A percentile compares a stretch with the other conserved stretches of the same genome.
Conservation (phyloP, 495 filamentous ascomycete genomes). For the Talaromyces ruber region DNA sequence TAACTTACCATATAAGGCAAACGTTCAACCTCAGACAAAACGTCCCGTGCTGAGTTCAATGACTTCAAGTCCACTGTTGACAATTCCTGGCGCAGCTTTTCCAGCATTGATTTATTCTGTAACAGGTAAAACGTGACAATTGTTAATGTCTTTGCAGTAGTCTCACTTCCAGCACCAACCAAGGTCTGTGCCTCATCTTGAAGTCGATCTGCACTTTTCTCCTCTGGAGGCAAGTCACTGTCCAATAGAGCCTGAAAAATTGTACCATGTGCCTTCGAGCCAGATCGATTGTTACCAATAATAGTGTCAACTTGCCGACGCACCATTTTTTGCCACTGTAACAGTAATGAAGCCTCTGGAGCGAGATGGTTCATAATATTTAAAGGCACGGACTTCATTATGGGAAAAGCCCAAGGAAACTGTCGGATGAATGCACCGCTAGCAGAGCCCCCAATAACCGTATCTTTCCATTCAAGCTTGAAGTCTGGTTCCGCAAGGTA, state of each 20-base stretch:
- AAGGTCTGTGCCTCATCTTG: slow-evolving; percentile 23
- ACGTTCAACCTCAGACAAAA: slow-evolving; percentile 26
- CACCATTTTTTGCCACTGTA: slow-evolving; percentile 2
- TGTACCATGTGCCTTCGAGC: slow-evolving; percentile 5
- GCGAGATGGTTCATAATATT: background rate
- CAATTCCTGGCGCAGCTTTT: slow-evolving; percentile 17
- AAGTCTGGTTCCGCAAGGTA: slow-evolving; percentile 12
- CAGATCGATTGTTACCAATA: background rate
- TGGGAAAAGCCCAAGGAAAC: slow-evolving; percentile 3
- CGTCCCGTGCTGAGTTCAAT: background rate
- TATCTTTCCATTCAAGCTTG: slow-evolving; percentile 9
- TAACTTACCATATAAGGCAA: slow-evolving; percentile 35
- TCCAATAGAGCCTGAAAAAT: slow-evolving; percentile 13
- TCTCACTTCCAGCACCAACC: slow-evolving; percentile 27
- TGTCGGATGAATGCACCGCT: background rate
- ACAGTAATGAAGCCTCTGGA: background rate
- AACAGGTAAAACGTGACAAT: slow-evolving; percentile 22
- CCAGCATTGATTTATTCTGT: slow-evolving; percentile 12
- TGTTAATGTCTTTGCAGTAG: slow-evolving; percentile 21
- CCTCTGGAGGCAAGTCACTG: slow-evolving; percentile 11
- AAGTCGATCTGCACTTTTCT: slow-evolving; percentile 19
- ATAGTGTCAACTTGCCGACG: slow-evolving; percentile 4
- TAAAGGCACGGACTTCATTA: slow-evolving; percentile 3
- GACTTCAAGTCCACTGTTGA: slow-evolving; percentile 15
- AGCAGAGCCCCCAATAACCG: slow-evolving; percentile 1